Evolutionary conservation across 805 yeast genomes (phyloP).

Genomic region (Candida verbasci): DNA sequence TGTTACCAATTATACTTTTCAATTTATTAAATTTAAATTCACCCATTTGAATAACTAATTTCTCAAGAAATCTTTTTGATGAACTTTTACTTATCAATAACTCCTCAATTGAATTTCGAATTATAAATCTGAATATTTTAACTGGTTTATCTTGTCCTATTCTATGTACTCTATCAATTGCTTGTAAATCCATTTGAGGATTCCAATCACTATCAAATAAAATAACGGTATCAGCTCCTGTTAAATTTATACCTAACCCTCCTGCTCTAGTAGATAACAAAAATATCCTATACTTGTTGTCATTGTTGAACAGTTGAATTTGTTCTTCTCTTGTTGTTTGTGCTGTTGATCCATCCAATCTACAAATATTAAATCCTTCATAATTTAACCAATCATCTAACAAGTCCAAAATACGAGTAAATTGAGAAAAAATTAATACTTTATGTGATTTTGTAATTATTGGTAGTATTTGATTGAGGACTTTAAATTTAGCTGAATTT

Average conservation of each 20-base stretch:
- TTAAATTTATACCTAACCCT: slow-evolving; percentile 85
- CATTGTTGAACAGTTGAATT: slow-evolving; percentile 47
- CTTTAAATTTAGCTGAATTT: slow-evolving; percentile 69
- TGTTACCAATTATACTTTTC: slow-evolving; percentile 16
- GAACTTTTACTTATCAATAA: slow-evolving; percentile 73
- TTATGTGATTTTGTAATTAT: slow-evolving; percentile 56
- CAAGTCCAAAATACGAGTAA: slow-evolving; percentile 76
- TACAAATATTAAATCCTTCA: slow-evolving; percentile 42
- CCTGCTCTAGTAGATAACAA: slow-evolving; percentile 90
- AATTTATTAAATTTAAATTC: slow-evolving; percentile 29
- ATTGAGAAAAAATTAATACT: slow-evolving; percentile 81
- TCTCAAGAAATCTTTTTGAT: slow-evolving; percentile 74
- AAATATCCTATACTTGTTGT: slow-evolving; percentile 44
- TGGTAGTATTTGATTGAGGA: slow-evolving; percentile 60
- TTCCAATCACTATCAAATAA: slow-evolving; percentile 95
- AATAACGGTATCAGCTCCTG: slow-evolving; percentile 85
- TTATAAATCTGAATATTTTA: slow-evolving; percentile 70
- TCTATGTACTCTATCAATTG: slow-evolving; percentile 92
- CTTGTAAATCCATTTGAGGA: slow-evolving; percentile 94
- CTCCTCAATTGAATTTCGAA: slow-evolving; percentile 80
- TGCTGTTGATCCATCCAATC: slow-evolving; percentile 73
- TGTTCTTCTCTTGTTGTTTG: slow-evolving; percentile 63
- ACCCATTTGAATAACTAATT: slow-evolving; percentile 50
- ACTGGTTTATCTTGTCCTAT: slow-evolving; percentile 89
- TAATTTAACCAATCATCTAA: slow-evolving; percentile 68